These are phyloP conservation scores for Xylariales sp. DNA, from an alignment of 2,329 filamentous ascomycete species.

Conservation along the genomic window DNA sequence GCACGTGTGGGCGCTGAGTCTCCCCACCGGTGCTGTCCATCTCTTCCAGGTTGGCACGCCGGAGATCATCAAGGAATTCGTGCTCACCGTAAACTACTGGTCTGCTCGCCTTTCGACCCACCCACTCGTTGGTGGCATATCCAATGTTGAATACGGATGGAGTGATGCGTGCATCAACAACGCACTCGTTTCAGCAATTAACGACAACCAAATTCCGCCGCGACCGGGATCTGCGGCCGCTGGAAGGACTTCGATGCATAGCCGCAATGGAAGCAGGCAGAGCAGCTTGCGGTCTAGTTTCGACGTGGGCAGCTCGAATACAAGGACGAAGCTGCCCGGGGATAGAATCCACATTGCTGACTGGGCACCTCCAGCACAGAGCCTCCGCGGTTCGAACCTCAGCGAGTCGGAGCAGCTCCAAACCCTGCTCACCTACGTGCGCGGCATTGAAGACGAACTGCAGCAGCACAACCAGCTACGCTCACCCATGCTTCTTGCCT, in stretches of 20 bases:
- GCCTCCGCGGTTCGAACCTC: conserved; percentile 77
- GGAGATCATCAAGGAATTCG: conserved; percentile 92
- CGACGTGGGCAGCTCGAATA: conserved; percentile 56
- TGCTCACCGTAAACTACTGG: conserved; percentile 96
- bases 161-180: conserved; percentile 74
- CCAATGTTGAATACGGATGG: conserved; percentile 98
- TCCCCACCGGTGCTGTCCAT: conserved; percentile 91
- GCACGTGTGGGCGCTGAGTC: conserved; percentile 88
- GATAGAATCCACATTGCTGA: conserved; percentile 81
- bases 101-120: conserved; percentile 91
- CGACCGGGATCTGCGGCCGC: conserved; percentile 49
- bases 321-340: conserved; percentile 68
- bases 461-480: conserved; percentile 84
- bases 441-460: conserved; percentile 80
- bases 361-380: conserved; percentile 86
- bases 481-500: conserved; percentile 82
- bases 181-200: conserved; percentile 47
- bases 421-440: conserved; percentile 73
- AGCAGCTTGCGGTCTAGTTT: conserved; percentile 55
- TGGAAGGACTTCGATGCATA: conserved; percentile 41
- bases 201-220: conserved; percentile 38
- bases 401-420: conserved; percentile 77
- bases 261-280: conserved; percentile 29
- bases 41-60: conserved; percentile 97
- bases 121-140: conserved; percentile 85